Base-by-base conservation (phyloP, 2,329 filamentous ascomycete species). In the Pseudogymnoascus pannorum region DNA sequence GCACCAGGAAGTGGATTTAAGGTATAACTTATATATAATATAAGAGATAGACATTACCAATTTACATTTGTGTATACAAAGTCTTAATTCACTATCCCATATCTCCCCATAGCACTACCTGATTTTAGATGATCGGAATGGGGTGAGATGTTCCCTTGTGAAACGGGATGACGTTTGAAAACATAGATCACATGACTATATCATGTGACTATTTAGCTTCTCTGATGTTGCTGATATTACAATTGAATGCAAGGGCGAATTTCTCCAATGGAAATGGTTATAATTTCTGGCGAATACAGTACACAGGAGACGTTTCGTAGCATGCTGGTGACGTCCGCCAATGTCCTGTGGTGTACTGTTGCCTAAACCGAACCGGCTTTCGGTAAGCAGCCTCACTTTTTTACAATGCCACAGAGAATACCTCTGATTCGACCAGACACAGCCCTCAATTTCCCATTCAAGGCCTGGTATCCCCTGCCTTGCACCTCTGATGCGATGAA, bases 341-440 rank as follows among this genome's bases (percentile, higher is more conserved):
- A 31, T 54, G 24, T 20, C 24, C 5, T 31, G 26, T 54, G 48
- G 48, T 54, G 48, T 20, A 31, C 48, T 54, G 48, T 54, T 54
- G 48, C 48, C 48, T 54, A 54, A 54, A 54, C 31, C 26, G 26
- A 31, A 5, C 20, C 48, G 48, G 48, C 48, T 5, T 54, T 54
- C 48, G 48, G 48, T 54, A 54, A 9, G 24, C 26, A 54, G 48
- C 48, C 48, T 54, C 48, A 54, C 48, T 54, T 54, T 54, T 54
- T 54, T 26, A 54, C 9, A 54, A 54, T 54, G 8, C 48, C 48
- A 54, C 48, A 31, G 18, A 18, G 24, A 54, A 18, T 54, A 31
- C 9, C 48, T 54, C 48, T 54, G 44, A 54, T 54, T 54, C 31
- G 44, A 54, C 44, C 29, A 54, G 9, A 18, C 44, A 12, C 44